Evolutionary conservation across 441 rosid species (phyloP).

Genomic region (Cnidoscolus chayamansa): DNA sequence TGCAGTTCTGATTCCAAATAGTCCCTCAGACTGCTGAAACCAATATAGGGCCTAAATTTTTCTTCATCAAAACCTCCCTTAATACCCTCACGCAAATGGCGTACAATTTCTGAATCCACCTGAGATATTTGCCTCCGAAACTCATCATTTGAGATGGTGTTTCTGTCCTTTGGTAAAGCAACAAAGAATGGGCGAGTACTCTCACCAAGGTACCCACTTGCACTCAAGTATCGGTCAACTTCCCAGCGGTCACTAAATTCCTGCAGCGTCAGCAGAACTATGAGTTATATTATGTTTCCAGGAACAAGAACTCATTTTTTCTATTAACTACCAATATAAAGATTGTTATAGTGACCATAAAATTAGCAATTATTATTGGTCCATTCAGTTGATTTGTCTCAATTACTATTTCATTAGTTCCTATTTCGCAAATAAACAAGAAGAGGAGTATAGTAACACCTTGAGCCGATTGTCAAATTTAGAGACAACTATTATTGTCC

Average conservation of each 20-base stretch:
- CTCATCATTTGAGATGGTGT: constrained; percentile 73
- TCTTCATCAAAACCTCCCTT: constrained; percentile 94
- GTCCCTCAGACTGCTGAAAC: constrained; percentile 78
- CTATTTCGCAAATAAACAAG: constrained; percentile 25
- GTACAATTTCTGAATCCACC: constrained; percentile 67
- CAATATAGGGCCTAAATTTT: constrained; percentile 59
- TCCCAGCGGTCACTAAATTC: constrained; percentile 87
- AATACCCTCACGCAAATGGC: constrained; percentile 68
- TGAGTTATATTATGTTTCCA: background rate
- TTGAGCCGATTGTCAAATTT: constrained; percentile 94
- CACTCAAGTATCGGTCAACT: constrained; percentile 84
- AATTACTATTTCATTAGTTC: constrained; percentile 14
- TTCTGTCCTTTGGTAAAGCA: constrained; percentile 86
- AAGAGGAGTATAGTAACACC: constrained; percentile 36
- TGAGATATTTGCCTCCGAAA: constrained; percentile 79
- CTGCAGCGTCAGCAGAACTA: constrained; percentile 35
- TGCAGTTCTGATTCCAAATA: constrained; percentile 89
- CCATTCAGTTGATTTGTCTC: background rate
- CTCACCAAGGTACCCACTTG: constrained; percentile 93
- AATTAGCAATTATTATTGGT: background rate
- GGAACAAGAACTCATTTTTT: background rate
- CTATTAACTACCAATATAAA: background rate
- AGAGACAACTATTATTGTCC: constrained; percentile 85
- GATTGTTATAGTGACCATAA: background rate
- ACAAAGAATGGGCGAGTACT: constrained; percentile 78